Conservation (phyloP, 345 rosid genomes). For the Erodium maritimum region DNA sequence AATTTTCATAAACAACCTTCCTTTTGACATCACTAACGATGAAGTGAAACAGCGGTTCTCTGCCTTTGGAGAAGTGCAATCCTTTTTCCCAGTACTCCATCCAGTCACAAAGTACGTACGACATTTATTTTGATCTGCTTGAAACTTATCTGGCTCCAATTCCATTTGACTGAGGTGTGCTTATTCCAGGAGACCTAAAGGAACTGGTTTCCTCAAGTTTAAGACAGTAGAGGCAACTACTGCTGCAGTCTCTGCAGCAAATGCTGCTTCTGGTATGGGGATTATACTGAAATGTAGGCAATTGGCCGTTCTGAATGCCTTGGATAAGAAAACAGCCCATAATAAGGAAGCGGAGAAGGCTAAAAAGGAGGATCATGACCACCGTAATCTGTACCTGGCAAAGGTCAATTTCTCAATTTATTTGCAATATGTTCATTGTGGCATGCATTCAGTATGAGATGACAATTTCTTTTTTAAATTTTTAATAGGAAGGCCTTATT, state of each 20-base stretch:
- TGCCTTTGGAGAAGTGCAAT: slow-evolving; percentile 62
- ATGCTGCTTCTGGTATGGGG: slow-evolving; percentile 48
- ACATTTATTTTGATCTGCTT: neutral
- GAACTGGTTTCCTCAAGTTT: slow-evolving; percentile 87
- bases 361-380: slow-evolving; percentile 57
- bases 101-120: slow-evolving; percentile 64
- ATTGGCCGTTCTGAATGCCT: slow-evolving; percentile 57
- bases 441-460: no score
- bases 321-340: slow-evolving; percentile 72
- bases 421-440: no score
- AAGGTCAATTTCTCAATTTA: slow-evolving; percentile 55
- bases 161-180: neutral
- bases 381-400: slow-evolving; percentile 75
- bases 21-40: slow-evolving; percentile 54
- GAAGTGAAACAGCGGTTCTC: slow-evolving; percentile 74
- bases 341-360: slow-evolving; percentile 61
- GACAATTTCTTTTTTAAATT: no score
- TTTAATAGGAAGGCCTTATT: slow-evolving; percentile 72
- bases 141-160: no score
- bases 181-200: slow-evolving; percentile 69
- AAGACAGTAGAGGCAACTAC: slow-evolving; percentile 51
- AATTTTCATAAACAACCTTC: slow-evolving; percentile 70
- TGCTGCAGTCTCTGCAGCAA: slow-evolving; percentile 72
- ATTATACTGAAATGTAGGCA: slow-evolving; percentile 75
- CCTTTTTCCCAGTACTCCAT: slow-evolving; percentile 70